Conservation (phyloP, 176 grass and related monocot genomes). For the Alopecurus myosuroides region DNA sequence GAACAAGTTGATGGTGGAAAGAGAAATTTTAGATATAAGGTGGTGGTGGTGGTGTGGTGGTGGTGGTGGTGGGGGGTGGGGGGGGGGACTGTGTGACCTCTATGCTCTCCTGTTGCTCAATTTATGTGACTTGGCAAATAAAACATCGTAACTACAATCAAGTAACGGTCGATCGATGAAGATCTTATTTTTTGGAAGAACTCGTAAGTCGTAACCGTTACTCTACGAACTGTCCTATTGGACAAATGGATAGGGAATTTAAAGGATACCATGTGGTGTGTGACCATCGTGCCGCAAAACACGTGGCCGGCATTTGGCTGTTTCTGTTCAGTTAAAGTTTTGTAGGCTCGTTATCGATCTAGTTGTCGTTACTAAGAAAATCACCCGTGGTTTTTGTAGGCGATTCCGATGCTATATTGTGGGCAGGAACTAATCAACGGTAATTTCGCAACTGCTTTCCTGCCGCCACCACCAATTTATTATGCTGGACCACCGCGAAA, state of each 20-base stretch:
- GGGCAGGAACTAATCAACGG: conserved; percentile 68
- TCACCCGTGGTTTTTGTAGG: conserved; percentile 42
- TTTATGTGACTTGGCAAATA: background rate
- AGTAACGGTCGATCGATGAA: background rate
- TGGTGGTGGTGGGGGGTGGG: too few relatives aligned
- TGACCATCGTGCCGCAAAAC: background rate
- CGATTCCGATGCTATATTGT: conserved; percentile 75
- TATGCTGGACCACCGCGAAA: conserved; percentile 46
- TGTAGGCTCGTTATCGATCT: background rate
- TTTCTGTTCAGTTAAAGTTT: background rate
- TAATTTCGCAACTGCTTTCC: conserved; percentile 48
- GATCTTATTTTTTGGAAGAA: background rate
- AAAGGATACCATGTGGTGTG: background rate
- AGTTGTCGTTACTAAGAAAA: background rate
- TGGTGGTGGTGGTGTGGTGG: too few relatives aligned
- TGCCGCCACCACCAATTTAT: conserved; percentile 49
- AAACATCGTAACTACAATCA: background rate
- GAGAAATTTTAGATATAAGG: background rate
- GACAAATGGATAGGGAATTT: background rate
- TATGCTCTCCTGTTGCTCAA: background rate
- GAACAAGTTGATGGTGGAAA: background rate
- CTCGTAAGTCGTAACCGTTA: background rate
- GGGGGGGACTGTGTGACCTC: background rate
- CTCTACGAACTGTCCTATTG: background rate
- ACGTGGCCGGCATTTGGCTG: background rate